Evolutionary conservation across 768 basidiomycete genomes (phyloP).

Genomic region (Agrocybe praecox): DNA sequence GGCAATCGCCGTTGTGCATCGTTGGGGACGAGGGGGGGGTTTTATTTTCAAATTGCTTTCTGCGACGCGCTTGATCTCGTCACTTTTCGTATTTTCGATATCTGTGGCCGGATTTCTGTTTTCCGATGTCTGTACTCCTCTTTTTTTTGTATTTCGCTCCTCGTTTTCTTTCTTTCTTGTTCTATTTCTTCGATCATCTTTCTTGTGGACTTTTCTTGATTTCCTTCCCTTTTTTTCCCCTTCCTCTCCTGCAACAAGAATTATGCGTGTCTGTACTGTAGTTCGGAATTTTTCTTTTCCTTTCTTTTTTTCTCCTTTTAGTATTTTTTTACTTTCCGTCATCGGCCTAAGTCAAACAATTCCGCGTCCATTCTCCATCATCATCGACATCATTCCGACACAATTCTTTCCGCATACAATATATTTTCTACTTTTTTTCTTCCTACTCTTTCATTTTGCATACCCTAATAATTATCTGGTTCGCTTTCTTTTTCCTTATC

Average conservation of each 20-base stretch:
- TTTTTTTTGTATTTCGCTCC: slow-evolving; percentile 3
- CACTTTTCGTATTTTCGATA: slow-evolving; percentile 1
- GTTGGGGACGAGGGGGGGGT: not conserved
- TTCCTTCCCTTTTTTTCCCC: not conserved
- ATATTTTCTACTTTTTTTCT: not conserved
- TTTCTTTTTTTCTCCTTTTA: not conserved
- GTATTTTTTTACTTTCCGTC: not conserved
- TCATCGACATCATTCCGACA: not conserved
- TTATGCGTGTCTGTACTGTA: not conserved
- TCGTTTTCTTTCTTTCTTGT: slow-evolving; percentile 1
- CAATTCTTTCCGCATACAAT: not conserved
- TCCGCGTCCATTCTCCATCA: too few relatives aligned
- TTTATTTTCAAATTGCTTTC: not conserved
- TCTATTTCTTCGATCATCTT: not conserved
- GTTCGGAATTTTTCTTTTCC: not conserved
- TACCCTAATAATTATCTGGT: not conserved
- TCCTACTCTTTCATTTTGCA: too few relatives aligned
- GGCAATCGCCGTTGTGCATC: not conserved
- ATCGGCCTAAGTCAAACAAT: not conserved
- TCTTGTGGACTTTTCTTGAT: not conserved
- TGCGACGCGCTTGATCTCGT: not conserved
- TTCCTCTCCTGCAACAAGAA: not conserved
- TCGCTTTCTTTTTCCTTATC: too few relatives aligned
- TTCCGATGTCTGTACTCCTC: slow-evolving; percentile 1
- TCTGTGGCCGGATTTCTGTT: not conserved